Conservation (phyloP, 192 early-diverging fungal genomes). For the Coemansia nantahalensis region DNA sequence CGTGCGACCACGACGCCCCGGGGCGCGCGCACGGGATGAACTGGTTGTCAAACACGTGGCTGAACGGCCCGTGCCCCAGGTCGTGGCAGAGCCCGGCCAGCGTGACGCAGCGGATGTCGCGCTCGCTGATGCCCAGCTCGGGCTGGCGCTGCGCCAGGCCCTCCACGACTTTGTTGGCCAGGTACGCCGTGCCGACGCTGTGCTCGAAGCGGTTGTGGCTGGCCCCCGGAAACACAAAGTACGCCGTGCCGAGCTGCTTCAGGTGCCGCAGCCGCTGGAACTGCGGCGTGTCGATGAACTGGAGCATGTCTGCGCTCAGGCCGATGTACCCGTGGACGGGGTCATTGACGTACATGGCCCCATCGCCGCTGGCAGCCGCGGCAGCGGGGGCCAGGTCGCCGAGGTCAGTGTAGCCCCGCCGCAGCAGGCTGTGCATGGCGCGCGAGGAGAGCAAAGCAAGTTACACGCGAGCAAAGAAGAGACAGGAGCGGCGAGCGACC, state of each 20-base stretch:
- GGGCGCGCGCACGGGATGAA: constrained; percentile 71
- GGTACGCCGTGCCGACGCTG: constrained; percentile 80
- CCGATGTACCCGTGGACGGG: constrained; percentile 66
- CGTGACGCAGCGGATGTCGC: constrained; percentile 81
- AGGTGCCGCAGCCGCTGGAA: constrained; percentile 94
- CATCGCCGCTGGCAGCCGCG: background rate
- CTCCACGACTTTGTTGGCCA: constrained; percentile 72
- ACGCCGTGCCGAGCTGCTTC: constrained; percentile 83
- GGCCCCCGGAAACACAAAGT: constrained; percentile 90
- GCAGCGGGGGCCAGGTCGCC: constrained; percentile 3
- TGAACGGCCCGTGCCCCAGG: constrained; percentile 94
- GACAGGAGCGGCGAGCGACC: no score
- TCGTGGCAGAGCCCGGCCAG: constrained; percentile 95
- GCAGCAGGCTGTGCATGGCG: constrained; percentile 13
- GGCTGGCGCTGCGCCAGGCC: constrained; percentile 72
- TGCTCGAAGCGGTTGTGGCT: constrained; percentile 98
- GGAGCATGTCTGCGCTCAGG: constrained; percentile 62
- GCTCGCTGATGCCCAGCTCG: constrained; percentile 71
- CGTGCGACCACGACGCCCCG: constrained; percentile 65
- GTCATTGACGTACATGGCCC: constrained; percentile 44
- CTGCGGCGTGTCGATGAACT: constrained; percentile 89
- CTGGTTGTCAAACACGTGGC: constrained; percentile 90
- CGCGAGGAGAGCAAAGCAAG: background rate
- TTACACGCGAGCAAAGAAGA: no score
- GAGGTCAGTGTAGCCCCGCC: constrained; percentile 20